Base-by-base conservation (phyloP, 257 asterid species). In the Lycium ferocissimum region DNA sequence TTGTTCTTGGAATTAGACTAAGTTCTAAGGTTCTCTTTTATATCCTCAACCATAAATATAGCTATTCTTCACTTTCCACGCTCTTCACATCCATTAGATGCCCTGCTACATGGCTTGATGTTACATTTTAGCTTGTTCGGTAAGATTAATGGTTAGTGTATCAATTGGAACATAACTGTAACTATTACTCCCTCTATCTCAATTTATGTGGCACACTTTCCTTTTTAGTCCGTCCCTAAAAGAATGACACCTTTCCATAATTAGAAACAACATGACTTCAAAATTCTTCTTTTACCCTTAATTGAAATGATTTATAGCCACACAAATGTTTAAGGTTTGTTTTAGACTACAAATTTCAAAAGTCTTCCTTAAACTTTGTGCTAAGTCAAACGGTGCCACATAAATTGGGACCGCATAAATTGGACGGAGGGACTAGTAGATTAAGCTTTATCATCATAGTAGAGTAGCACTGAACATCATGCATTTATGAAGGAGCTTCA, bases 11-110 rank as follows among this genome's bases (percentile, higher is more conserved):
- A 5, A 66, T 66, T 66, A 33, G 73, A 66, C 45, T 2, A 65
- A 26, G 62, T 47, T 75, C 40, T 3, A 49, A 75, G 45, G 82
- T 47, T 33, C 53, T 78, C 10, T 53, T 51, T 78, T 7, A 7
- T 78, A 78, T 7, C 62, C 45, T 75, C 65, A 13, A 76, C 15
- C 65, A 14, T 49, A 75, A 51, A 49, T 49, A 26, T 76, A 63
- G 22, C 22, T 7, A 4, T 6, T 20, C 26, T 47, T 20, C 10
- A 57, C 81, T 49, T 75, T 73, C 61, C 43, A 47, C 9, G 80
- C 61, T 51, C 81, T 73, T 73, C 81, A 51, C 62, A 49, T 51
- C 62, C 43, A 76, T 76, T 22, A 49, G 58, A 76, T 73, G 80
- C 40, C 17, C 20, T 47, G 17, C 80, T 56, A 73, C 59, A 49